phyloP scores from a whole-genome alignment of 2,329 filamentous ascomycete genomes.

The Biscogniauxia marginata region DNA sequence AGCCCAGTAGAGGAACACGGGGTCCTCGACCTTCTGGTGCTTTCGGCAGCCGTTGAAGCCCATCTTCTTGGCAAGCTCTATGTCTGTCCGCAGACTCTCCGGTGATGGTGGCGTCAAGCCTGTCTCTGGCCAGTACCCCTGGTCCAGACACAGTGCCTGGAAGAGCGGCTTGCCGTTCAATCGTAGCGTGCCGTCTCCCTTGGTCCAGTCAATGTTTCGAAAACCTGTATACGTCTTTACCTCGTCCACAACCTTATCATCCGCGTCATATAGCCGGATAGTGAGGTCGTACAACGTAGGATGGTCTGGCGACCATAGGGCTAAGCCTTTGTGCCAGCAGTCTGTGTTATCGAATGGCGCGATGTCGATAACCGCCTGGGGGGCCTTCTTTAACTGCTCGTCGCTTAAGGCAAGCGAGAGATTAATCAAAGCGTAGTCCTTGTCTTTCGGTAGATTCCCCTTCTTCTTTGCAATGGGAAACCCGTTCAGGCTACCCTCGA shows the following conservation, averaged over 20 bases:
- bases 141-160: slow-evolving; percentile 59
- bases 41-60: slow-evolving; percentile 65
- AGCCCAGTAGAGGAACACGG: slow-evolving; percentile 60
- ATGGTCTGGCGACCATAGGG: slow-evolving; percentile 60
- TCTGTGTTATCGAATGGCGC: slow-evolving; percentile 37
- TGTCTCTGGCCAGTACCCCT: slow-evolving; percentile 63
- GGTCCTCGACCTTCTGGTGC: slow-evolving; percentile 64
- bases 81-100: slow-evolving; percentile 48
- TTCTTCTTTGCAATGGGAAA: slow-evolving; percentile 44
- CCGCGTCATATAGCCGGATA: slow-evolving; percentile 49
- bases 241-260: slow-evolving; percentile 48
- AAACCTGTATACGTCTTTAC: slow-evolving; percentile 61
- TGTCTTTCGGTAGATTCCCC: slow-evolving; percentile 47
- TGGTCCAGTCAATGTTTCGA: slow-evolving; percentile 58
- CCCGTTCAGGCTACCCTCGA: slow-evolving; percentile 53
- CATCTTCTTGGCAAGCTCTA: slow-evolving; percentile 57
- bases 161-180: slow-evolving; percentile 60
- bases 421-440: slow-evolving; percentile 46
- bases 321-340: slow-evolving; percentile 54
- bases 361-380: slow-evolving; percentile 32
- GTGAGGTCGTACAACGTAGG: slow-evolving; percentile 56
- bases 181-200: slow-evolving; percentile 56
- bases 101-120: slow-evolving; percentile 57
- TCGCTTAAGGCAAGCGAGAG: slow-evolving; percentile 48
- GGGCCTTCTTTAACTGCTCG: slow-evolving; percentile 39